Evolutionary conservation across 495 filamentous ascomycete species (phyloP).

Genomic region (Tuber magnatum): DNA sequence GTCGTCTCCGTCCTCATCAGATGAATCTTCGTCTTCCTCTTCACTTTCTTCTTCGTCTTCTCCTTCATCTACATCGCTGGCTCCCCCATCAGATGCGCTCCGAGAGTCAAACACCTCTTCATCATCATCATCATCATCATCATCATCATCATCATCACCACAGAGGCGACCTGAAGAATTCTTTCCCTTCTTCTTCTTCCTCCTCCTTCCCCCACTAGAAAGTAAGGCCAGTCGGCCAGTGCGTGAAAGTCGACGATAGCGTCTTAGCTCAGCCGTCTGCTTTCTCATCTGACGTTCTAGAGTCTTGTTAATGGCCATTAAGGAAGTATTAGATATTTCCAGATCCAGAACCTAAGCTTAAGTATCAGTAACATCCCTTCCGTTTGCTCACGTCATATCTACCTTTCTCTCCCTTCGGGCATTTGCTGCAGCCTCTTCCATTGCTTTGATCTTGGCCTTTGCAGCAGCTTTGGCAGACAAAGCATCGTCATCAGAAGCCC

Average conservation of each 20-base stretch:
- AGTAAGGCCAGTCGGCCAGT: conserved; percentile 61
- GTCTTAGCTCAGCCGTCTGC: conserved; percentile 78
- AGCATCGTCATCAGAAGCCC: conserved; percentile 31
- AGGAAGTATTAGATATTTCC: conserved; percentile 94
- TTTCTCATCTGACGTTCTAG: conserved; percentile 86
- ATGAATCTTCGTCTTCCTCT: conserved; percentile 44
- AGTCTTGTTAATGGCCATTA: conserved; percentile 93
- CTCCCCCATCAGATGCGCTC: conserved; percentile 15
- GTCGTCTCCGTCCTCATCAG: conserved; percentile 43
- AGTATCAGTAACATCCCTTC: conserved; percentile 14
- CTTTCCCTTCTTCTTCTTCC: conserved; percentile 30
- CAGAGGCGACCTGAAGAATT: conserved; percentile 11
- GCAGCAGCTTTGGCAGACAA: conserved; percentile 18
- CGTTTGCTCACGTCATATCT: conserved; percentile 9
- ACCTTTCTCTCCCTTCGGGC: conserved; percentile 81
- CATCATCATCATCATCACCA: conserved; percentile 9
- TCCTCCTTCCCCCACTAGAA: conserved; percentile 26
- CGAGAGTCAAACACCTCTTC: not conserved
- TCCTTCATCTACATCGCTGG: conserved; percentile 35
- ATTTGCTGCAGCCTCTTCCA: conserved; percentile 55
- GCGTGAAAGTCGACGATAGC: conserved; percentile 72
- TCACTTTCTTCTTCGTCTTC: conserved; percentile 41
- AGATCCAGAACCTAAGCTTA: conserved; percentile 65
- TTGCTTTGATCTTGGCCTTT: conserved; percentile 33
- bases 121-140: conserved; percentile 15